Evolutionary conservation across 768 basidiomycete genomes (phyloP).

Genomic region (Porphyrellus cyaneotinctus): DNA sequence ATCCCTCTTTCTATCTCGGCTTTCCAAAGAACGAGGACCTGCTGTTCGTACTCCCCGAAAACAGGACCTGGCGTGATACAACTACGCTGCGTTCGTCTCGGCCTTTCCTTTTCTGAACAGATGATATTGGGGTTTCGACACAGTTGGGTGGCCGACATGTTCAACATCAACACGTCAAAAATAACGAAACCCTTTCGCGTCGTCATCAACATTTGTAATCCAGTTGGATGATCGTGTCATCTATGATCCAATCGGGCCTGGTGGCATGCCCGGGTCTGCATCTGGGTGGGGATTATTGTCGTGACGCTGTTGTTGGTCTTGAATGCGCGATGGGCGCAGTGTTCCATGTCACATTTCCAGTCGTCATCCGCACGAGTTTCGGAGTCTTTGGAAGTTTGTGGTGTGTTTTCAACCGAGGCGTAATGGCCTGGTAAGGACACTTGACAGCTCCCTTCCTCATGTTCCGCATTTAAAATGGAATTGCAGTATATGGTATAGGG

Average conservation of each 20-base stretch:
- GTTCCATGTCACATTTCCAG: slow-evolving; percentile 74
- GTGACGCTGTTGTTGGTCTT: slow-evolving; percentile 69
- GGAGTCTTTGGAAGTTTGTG: slow-evolving; percentile 75
- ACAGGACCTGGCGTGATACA: slow-evolving; percentile 63
- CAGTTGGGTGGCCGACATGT: slow-evolving; percentile 79
- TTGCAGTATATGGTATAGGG: slow-evolving; percentile 68
- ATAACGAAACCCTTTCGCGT: background rate
- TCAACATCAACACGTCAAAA: slow-evolving; percentile 67
- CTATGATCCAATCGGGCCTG: slow-evolving; percentile 72
- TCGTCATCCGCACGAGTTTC: slow-evolving; percentile 71
- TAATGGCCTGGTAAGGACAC: slow-evolving; percentile 61
- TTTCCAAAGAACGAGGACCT: slow-evolving; percentile 66
- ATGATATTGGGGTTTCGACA: slow-evolving; percentile 5
- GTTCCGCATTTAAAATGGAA: slow-evolving; percentile 10
- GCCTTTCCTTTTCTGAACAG: background rate
- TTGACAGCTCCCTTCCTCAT: slow-evolving; percentile 17
- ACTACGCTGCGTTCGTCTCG: slow-evolving; percentile 56
- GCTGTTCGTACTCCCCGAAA: slow-evolving; percentile 57
- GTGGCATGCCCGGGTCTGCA: slow-evolving; percentile 86
- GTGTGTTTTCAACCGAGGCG: slow-evolving; percentile 74
- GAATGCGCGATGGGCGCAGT: slow-evolving; percentile 75
- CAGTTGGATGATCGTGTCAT: slow-evolving; percentile 75
- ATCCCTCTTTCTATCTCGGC: slow-evolving; percentile 14
- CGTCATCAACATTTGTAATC: background rate
- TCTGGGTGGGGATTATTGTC: slow-evolving; percentile 59